phyloP scores from a whole-genome alignment of 2,329 filamentous ascomycete genomes.

The Lecanoromycetidae sp. region DNA sequence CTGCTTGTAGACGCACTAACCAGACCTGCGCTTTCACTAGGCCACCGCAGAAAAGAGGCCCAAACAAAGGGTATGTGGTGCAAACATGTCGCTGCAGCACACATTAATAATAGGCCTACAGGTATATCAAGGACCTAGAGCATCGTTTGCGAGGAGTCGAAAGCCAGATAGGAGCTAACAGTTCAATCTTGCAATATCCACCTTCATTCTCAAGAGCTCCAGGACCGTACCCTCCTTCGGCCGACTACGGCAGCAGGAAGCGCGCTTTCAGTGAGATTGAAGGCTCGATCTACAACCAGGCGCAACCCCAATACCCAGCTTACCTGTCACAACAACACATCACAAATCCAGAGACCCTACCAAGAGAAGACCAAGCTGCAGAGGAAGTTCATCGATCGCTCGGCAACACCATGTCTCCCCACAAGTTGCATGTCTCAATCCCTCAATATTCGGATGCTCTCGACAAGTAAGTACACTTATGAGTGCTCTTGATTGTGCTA shows the following conservation, averaged over 20 bases:
- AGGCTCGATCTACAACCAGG: conserved; percentile 33
- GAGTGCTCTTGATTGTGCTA: conserved; percentile 22
- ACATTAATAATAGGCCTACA: conserved; percentile 25
- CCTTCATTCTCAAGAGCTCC: too few species aligned
- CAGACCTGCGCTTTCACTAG: conserved; percentile 74
- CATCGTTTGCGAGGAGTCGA: too few species aligned
- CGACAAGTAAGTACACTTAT: conserved; percentile 38
- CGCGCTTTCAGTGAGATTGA: conserved; percentile 39
- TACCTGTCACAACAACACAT: conserved; percentile 17
- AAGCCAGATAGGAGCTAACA: conserved; percentile 6
- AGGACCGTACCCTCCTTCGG: conserved; percentile 42
- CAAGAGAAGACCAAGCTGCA: background rate
- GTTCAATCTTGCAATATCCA: conserved; percentile 10
- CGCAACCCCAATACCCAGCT: conserved; percentile 26
- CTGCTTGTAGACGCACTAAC: conserved; percentile 66
- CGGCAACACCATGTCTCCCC: conserved; percentile 21
- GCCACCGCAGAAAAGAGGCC: conserved; percentile 76
- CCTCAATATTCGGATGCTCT: conserved; percentile 21
- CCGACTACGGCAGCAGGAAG: conserved; percentile 33
- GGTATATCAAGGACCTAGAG: conserved; percentile 83
- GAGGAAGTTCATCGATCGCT: background rate
- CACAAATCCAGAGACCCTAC: conserved; percentile 3
- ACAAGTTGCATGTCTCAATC: conserved; percentile 20
- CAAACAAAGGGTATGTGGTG: conserved; percentile 65
- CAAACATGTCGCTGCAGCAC: conserved; percentile 10